A percentile compares a stretch with the other conserved stretches of the same genome.
Evolutionary conservation across 192 early-diverging fungal genomes (phyloP).

Genomic region (Coemansia sp.): DNA sequence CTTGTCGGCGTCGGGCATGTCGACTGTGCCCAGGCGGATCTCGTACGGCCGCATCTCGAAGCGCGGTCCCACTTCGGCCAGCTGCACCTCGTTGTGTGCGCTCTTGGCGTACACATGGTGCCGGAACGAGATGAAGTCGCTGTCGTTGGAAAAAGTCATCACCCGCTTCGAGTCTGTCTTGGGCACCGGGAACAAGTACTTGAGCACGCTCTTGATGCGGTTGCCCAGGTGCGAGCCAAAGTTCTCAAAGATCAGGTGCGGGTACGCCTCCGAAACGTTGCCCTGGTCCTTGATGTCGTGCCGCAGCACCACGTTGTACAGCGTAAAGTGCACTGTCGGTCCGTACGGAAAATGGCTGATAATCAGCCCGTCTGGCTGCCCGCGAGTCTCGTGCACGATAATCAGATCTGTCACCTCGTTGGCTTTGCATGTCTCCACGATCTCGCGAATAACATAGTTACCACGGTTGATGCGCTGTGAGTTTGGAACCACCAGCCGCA

Average conservation of each 20-base stretch:
- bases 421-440: conserved; percentile 90
- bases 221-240: conserved; percentile 86
- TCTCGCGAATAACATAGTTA: conserved; percentile 91
- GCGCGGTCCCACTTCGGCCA: conserved; percentile 96
- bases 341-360: conserved; percentile 96
- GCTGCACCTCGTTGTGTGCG: conserved; percentile 83
- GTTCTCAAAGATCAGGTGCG: conserved; percentile 95
- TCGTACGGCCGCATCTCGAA: conserved; percentile 98
- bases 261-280: conserved; percentile 95
- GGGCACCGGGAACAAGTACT: conserved; percentile 96
- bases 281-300: conserved; percentile 97
- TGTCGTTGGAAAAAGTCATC: conserved; percentile 96
- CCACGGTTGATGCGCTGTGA: conserved; percentile 98
- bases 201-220: conserved; percentile 83
- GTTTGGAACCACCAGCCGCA: conserved; percentile 92
- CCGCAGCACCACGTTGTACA: conserved; percentile 95
- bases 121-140: conserved; percentile 95
- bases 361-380: conserved; percentile 95
- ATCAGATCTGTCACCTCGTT: conserved; percentile 96
- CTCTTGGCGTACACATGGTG: conserved; percentile 95
- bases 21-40: conserved; percentile 93
- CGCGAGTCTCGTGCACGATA: conserved; percentile 92
- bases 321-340: conserved; percentile 95
- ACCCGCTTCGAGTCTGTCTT: conserved; percentile 94
- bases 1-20: conserved; percentile 90